Evolutionary conservation across 2,329 filamentous ascomycete genomes (phyloP), one percentile per base, ranked within the genome.

Genomic region (Aspergillus cejpii): DNA sequence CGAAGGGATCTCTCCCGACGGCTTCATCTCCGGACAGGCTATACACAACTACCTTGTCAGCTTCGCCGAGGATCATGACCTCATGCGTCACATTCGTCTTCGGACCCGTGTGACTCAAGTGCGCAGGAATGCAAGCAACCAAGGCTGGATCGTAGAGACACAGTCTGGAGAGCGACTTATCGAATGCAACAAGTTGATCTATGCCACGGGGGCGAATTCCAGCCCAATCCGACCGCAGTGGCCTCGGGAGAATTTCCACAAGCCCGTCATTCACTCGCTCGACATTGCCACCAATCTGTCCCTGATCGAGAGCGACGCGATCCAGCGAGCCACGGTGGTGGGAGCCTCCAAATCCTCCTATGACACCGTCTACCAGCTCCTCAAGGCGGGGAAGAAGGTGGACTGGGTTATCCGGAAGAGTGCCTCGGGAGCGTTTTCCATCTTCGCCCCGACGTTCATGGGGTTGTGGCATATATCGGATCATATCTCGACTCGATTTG

Each of bases 321-420:
- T 29, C 14, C 39, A 52, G 12, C 43, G 52, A 2, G 63, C 51
- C 1, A 54, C 56, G 5, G 64, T 68, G 2, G 45, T 65, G 2
- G 64, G 64, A 5, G 61, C 51, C 1, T 55, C 64, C 3, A 66
- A 67, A 48, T 66, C 62, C 2, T 53, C 62, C 2, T 67, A 59
- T 44, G 65, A 67, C 40, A 50, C 60, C 2, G 63, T 66, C 23
- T 65, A 53, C 40, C 48, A 61, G 7, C 52, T 67, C 1, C 48
- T 65, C 2, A 56, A 50, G 7, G 29, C 44, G 2, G 64, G 63
- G 0, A 61, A 62, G 40, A 48, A 58, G 37, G 63, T 68, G 4
- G 37, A 53, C 15, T 67, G 63, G 64, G 43, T 67, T 3, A 67
- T 67, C 38, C 61, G 64, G 8, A 39, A 53, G 2, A 52, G 53